phyloP scores from a whole-genome alignment of 2,329 filamentous ascomycete species.

The Alternaria triticina region DNA sequence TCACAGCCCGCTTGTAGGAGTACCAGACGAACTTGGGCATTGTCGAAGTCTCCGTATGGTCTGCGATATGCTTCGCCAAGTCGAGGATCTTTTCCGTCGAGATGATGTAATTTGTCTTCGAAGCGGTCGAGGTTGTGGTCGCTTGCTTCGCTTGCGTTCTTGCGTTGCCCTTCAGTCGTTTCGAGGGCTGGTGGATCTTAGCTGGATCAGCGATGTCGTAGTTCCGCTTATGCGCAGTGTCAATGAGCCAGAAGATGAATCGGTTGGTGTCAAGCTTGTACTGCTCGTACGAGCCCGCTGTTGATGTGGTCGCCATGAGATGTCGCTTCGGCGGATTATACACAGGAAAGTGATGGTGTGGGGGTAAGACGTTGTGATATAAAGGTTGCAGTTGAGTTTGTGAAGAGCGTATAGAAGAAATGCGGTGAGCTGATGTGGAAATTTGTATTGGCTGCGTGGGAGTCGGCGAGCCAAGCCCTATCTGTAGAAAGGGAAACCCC shows the following conservation, averaged over 20 bases:
- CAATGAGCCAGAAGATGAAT: neutral
- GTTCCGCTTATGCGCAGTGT: neutral
- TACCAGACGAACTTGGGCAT: constrained; percentile 1
- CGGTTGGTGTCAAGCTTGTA: neutral
- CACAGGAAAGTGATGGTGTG: neutral
- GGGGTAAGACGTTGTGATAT: neutral
- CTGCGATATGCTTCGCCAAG: neutral
- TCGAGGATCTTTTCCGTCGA: neutral
- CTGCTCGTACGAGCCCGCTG: neutral
- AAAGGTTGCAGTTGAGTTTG: neutral
- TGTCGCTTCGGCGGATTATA: neutral
- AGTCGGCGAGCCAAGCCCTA: neutral
- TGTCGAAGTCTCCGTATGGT: neutral
- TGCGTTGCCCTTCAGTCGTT: neutral
- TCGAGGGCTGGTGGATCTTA: neutral
- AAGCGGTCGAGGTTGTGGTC: neutral
- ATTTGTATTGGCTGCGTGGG: neutral
- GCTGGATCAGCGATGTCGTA: neutral
- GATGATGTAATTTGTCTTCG: neutral
- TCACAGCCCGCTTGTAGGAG: constrained; percentile 1
- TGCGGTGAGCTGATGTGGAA: neutral
- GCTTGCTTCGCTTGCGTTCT: neutral
- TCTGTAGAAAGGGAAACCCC: neutral
- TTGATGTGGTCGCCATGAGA: neutral
- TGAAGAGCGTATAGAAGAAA: neutral